Evolutionary conservation across 495 filamentous ascomycete species (phyloP).

Genomic region (Jackrogersella minutella): DNA sequence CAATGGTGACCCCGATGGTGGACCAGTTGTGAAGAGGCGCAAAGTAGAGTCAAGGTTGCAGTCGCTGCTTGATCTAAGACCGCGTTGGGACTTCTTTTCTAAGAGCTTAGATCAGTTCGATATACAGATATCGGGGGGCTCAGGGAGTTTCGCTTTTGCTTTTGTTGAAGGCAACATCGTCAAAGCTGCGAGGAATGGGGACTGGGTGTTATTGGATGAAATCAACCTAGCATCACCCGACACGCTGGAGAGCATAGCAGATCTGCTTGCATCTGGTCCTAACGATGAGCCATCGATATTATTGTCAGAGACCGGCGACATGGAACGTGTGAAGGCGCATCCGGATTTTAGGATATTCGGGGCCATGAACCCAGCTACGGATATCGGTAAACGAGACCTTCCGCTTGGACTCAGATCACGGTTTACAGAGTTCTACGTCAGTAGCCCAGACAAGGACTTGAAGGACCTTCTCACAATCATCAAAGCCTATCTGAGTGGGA

Average conservation of each 20-base stretch:
- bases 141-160: constrained; percentile 87
- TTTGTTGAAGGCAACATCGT: constrained; percentile 97
- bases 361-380: constrained; percentile 98
- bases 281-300: constrained; percentile 78
- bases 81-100: constrained; percentile 82
- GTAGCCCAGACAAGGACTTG: constrained; percentile 83
- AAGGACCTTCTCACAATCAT: constrained; percentile 86
- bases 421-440: constrained; percentile 94
- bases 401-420: constrained; percentile 82
- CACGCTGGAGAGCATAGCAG: constrained; percentile 90
- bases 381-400: constrained; percentile 93
- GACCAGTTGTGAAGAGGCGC: constrained; percentile 80
- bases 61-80: constrained; percentile 62
- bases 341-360: constrained; percentile 95
- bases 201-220: constrained; percentile 98
- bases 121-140: constrained; percentile 76
- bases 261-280: constrained; percentile 75
- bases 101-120: constrained; percentile 80
- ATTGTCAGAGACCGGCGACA: constrained; percentile 88
- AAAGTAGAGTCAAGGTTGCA: constrained; percentile 78
- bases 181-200: constrained; percentile 88
- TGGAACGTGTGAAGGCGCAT: constrained; percentile 87
- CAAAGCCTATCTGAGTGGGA: constrained; percentile 79
- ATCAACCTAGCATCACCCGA: constrained; percentile 96
- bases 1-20: constrained; percentile 50